phyloP scores from a whole-genome alignment of 768 basidiomycete species.

The Lyophyllum atratum region DNA sequence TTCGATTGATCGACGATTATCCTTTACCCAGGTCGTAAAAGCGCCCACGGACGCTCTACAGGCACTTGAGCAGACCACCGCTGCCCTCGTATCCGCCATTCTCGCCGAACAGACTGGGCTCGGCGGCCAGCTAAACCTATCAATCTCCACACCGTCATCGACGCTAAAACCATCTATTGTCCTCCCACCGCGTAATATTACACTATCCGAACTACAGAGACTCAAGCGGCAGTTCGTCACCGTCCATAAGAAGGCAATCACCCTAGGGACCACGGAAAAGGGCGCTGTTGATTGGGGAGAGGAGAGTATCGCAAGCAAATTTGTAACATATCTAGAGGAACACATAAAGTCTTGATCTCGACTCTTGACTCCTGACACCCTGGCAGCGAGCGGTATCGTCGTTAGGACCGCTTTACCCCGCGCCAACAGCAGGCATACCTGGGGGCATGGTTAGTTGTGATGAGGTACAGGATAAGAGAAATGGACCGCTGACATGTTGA shows the following conservation, averaged over 20 bases:
- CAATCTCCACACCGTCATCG: conserved; percentile 43
- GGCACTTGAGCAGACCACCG: conserved; percentile 78
- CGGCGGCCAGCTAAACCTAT: conserved; percentile 53
- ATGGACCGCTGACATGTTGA: conserved; percentile 59
- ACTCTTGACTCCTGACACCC: not conserved
- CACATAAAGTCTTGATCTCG: conserved; percentile 48
- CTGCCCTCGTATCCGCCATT: conserved; percentile 69
- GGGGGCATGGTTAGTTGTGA: not conserved
- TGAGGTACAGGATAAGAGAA: not conserved
- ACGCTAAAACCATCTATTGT: conserved; percentile 47
- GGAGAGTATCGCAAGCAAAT: conserved; percentile 67
- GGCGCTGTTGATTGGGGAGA: conserved; percentile 79
- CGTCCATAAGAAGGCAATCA: conserved; percentile 87
- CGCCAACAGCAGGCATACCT: conserved; percentile 42
- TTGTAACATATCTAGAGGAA: conserved; percentile 73
- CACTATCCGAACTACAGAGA: conserved; percentile 86
- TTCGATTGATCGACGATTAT: not conserved
- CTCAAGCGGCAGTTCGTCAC: conserved; percentile 90
- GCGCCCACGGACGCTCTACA: conserved; percentile 89
- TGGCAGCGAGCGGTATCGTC: not conserved
- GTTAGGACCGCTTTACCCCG: conserved; percentile 23
- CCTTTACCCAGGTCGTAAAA: conserved; percentile 60
- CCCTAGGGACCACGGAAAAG: conserved; percentile 77
- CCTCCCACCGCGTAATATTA: conserved; percentile 71
- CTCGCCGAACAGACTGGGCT: conserved; percentile 60